A percentile compares a stretch with the other conserved stretches of the same genome.
phyloP scores from a whole-genome alignment of 2,329 filamentous ascomycete species.

The Fusarium anthophilum region DNA sequence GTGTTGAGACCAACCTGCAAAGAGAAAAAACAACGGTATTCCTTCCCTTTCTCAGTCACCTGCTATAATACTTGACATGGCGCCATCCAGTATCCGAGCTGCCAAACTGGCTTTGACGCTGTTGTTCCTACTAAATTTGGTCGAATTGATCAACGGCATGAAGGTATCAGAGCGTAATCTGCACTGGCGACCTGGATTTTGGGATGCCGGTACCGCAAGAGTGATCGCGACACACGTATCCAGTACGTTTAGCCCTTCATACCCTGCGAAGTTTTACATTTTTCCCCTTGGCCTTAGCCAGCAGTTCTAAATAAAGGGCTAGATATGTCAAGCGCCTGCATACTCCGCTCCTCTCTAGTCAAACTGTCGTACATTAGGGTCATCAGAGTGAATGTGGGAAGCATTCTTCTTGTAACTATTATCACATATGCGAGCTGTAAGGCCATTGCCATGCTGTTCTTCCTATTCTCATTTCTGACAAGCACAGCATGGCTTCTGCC shows the following conservation, averaged over 20 bases:
- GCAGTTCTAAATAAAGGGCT: neutral
- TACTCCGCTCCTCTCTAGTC: neutral
- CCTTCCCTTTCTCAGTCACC: neutral
- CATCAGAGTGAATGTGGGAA: neutral
- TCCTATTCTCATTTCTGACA: too few relatives aligned
- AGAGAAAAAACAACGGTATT: neutral
- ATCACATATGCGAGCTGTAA: neutral
- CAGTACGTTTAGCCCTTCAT: neutral
- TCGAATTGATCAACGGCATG: neutral
- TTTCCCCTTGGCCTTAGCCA: neutral
- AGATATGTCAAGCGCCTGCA: neutral
- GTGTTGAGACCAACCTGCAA: too few relatives aligned
- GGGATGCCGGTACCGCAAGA: neutral
- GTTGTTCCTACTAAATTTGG: neutral
- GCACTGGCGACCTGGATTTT: neutral
- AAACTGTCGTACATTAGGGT: neutral
- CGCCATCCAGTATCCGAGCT: neutral
- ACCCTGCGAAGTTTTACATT: neutral
- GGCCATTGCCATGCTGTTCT: neutral
- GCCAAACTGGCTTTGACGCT: neutral
- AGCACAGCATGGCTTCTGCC: neutral
- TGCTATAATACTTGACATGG: neutral
- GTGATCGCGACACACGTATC: neutral
- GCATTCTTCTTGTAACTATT: neutral
- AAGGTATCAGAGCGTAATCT: neutral